Conservation (phyloP, 768 basidiomycete genomes). For the Nidularia sp. region DNA sequence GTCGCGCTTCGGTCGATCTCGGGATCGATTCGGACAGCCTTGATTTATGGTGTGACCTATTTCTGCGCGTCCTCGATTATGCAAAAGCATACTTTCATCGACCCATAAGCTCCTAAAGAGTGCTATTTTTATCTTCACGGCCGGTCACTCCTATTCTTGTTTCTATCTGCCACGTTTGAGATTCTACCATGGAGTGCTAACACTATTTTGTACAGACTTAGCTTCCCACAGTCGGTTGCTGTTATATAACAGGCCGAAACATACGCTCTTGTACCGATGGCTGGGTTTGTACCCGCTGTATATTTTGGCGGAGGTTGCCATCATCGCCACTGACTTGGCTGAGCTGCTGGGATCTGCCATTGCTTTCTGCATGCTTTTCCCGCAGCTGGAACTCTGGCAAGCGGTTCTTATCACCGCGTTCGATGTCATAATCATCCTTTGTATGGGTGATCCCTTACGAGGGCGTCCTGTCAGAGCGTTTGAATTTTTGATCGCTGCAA, state of each 20-base stretch:
- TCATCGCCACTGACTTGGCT: conserved; percentile 76
- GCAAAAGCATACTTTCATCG: too few species aligned
- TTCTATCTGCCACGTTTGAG: neutral
- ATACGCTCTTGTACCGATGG: conserved; percentile 55
- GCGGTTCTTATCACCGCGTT: conserved; percentile 64
- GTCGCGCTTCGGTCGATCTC: too few species aligned
- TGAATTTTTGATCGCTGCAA: conserved; percentile 55
- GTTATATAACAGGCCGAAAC: conserved; percentile 59
- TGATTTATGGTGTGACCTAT: neutral
- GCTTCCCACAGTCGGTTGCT: conserved; percentile 59
- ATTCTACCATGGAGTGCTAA: conserved; percentile 4
- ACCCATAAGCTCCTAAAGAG: too few species aligned
- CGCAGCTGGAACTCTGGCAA: conserved; percentile 63
- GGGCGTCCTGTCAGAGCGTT: conserved; percentile 66
- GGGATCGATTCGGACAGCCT: too few species aligned
- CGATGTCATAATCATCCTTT: conserved; percentile 70
- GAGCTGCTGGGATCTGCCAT: conserved; percentile 83
- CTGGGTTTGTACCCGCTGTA: conserved; percentile 64
- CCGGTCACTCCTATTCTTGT: neutral
- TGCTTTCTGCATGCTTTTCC: conserved; percentile 73
- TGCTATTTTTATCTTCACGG: neutral
- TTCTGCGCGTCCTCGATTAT: neutral
- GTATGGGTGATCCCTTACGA: conserved; percentile 64
- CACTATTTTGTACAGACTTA: conserved; percentile 29
- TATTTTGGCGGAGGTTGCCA: conserved; percentile 60